A percentile compares a stretch with the other conserved stretches of the same genome.
Evolutionary conservation across 2,329 filamentous ascomycete species (phyloP).

Genomic region (Sporothrix variecibatus): DNA sequence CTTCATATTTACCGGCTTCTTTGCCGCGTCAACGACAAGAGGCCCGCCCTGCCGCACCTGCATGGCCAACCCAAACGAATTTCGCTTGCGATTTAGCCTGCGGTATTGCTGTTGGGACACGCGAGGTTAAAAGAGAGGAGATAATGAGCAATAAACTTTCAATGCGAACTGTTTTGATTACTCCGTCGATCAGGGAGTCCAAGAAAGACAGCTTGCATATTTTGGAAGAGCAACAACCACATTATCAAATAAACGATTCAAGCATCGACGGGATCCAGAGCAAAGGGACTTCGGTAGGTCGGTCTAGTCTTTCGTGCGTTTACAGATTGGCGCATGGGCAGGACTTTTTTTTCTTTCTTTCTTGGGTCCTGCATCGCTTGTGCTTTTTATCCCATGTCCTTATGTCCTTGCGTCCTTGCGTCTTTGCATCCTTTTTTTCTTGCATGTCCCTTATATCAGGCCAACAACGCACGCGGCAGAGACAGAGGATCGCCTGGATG

Average conservation of each 20-base stretch:
- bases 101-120: constrained; percentile 8
- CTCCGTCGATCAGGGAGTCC: neutral
- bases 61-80: constrained; percentile 6
- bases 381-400: too few species aligned
- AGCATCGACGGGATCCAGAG: neutral
- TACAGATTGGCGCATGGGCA: constrained; percentile 12
- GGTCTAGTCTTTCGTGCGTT: neutral
- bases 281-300: neutral
- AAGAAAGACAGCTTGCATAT: neutral
- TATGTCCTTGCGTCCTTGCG: too few species aligned
- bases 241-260: neutral
- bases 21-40: constrained; percentile 10
- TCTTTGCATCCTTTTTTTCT: neutral
- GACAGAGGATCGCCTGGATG: constrained; percentile 8
- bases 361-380: constrained; percentile 1
- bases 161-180: constrained; percentile 2
- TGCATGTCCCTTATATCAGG: neutral
- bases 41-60: neutral
- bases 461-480: neutral
- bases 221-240: too few species aligned
- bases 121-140: neutral
- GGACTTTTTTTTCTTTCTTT: neutral
- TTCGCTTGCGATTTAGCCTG: constrained; percentile 17
- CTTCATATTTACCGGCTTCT: neutral
- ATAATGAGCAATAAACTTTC: neutral